Base-by-base conservation (phyloP, 179 eudicot genomes). In the Silene coronaria region DNA sequence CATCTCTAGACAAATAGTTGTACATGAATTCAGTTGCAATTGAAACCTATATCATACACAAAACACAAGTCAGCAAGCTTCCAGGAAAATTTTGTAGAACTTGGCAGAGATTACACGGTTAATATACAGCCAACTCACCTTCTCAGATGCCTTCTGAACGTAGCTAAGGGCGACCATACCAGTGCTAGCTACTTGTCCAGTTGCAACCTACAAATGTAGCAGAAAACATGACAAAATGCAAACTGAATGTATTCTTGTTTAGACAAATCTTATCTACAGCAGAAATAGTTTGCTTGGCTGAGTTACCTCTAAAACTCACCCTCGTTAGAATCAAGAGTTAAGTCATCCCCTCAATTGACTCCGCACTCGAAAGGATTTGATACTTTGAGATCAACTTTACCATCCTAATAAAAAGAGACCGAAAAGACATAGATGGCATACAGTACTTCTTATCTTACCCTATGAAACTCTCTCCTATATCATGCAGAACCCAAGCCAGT, bases 91-190 rank as follows among this genome's bases (percentile, higher is more conserved):
- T 26, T 53, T 24, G 16, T 36, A 10, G 62, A 73, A 34, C 21
- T 34, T 23, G 13, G 6, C 27, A 57, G 22, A 59, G 42, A 74
- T 70, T 69, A 27, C 12, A 22, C 24, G 32, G 58, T 22, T 13
- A 11, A 30, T n/a, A 34, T 16, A 23, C 42, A 59, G 26, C 46
- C 61, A 74, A 34, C 19, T 53, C 70, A 91, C 97, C 92, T 92
- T 95, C 73, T 95, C 99, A 75, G 97, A 88, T 70, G 90, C 84
- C 86, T 92, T 95, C 76, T 95, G 99, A 26, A 95, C 99, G 82
- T 92, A 95, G 81, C 87, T 85, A 69, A 95, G 86, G 60, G 90
- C 90, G 77, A 89, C 86, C 97, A 95, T 82, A 73, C 97, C 99
- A 5, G 99, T 95, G 82, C 91, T 92, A 70, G 97, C 97, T 70